Evolutionary conservation across 768 basidiomycete genomes (phyloP).

Genomic region (Boletus fagicola): DNA sequence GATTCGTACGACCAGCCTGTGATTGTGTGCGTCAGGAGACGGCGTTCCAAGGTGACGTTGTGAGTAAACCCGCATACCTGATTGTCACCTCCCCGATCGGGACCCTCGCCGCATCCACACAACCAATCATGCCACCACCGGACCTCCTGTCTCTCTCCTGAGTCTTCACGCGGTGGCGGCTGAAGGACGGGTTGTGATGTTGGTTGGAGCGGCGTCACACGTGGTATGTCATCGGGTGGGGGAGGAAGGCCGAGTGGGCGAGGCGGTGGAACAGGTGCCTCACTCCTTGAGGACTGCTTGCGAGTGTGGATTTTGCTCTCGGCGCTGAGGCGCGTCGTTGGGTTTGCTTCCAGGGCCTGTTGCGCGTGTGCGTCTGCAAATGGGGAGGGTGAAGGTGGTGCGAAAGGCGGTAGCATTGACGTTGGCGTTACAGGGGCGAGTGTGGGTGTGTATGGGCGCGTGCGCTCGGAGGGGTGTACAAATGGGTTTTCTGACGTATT

Average conservation of each 20-base stretch:
- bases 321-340: background rate
- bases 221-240: conserved; percentile 37
- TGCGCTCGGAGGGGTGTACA: conserved; percentile 30
- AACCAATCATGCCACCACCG: conserved; percentile 88
- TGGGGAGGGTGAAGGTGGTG: conserved; percentile 20
- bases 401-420: background rate
- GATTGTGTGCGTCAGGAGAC: background rate
- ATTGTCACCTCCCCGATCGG: conserved; percentile 66
- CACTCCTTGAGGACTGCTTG: conserved; percentile 3
- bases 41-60: background rate
- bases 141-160: conserved; percentile 37
- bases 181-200: conserved; percentile 32
- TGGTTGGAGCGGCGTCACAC: conserved; percentile 34
- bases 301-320: background rate
- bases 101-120: conserved; percentile 76
- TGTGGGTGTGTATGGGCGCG: background rate
- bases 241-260: conserved; percentile 61
- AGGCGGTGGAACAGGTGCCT: conserved; percentile 41
- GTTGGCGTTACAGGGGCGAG: conserved; percentile 4
- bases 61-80: conserved; percentile 50
- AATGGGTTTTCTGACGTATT: conserved; percentile 44
- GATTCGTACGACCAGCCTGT: conserved; percentile 76
- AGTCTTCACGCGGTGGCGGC: conserved; percentile 20
- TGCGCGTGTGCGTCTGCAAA: conserved; percentile 40
- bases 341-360: conserved; percentile 19